Percentiles rank a stretch among this genome's conserved stretches.
Evolutionary conservation across 2,329 filamentous ascomycete species (phyloP).

Genomic region (Fusarium setosum): DNA sequence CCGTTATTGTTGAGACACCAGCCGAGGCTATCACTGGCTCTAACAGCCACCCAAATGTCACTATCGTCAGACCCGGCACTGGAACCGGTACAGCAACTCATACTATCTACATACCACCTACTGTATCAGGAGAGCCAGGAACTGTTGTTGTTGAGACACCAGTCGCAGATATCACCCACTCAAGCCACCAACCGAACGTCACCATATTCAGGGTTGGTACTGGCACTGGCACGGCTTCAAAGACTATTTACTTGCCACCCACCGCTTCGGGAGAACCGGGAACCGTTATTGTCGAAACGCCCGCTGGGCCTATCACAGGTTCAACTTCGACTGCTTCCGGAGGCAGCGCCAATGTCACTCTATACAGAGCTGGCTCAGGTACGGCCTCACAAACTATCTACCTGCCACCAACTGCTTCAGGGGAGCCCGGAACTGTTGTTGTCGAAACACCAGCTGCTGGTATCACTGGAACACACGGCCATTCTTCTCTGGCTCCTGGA

Average conservation of each 20-base stretch:
- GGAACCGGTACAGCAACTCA: not conserved
- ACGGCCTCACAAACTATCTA: not conserved
- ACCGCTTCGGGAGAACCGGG: not conserved
- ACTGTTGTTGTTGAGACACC: not conserved
- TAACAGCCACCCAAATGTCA: too few relatives aligned
- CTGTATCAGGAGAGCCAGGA: slow-evolving; percentile 1
- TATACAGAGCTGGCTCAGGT: slow-evolving; percentile 3
- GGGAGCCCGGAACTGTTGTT: slow-evolving; percentile 12
- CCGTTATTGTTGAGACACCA: too few relatives aligned
- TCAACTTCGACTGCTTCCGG: not conserved
- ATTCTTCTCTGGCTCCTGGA: too few relatives aligned
- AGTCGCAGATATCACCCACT: not conserved
- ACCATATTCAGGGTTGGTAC: not conserved
- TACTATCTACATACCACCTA: slow-evolving; percentile 9
- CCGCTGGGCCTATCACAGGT: not conserved
- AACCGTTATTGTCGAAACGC: slow-evolving; percentile 21
- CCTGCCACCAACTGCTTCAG: not conserved
- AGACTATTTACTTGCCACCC: not conserved
- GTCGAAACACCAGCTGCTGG: slow-evolving; percentile 6
- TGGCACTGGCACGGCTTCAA: not conserved
- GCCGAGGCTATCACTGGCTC: too few relatives aligned
- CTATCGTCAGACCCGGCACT: not conserved
- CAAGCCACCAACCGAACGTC: too few relatives aligned
- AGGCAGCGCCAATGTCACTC: not conserved
- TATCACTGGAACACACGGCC: not conserved